Evolutionary conservation across 352 stramenopile genomes (phyloP), one percentile per base, ranked within the genome.

Genomic region (Phytopythium litorale): DNA sequence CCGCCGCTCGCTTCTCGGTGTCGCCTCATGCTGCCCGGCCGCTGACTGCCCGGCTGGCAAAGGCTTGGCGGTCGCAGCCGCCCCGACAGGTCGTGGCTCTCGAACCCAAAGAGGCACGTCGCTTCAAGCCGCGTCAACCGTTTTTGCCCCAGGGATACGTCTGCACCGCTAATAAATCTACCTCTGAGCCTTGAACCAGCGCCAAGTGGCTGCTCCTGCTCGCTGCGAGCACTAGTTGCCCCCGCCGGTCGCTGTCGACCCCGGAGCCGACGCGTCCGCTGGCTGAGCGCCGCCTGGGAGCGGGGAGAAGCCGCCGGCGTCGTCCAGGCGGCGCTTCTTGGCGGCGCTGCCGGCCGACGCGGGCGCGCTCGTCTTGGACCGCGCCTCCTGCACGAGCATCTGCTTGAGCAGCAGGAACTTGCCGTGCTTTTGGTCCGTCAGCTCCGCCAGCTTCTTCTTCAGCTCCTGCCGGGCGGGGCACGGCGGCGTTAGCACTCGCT

Each of bases 391-490:
- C 38, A 90, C 75, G 55, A 92, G 67, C 49, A 92, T 81, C 35
- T 84, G 77, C 56, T 92, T 92, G 0, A 92, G 72, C 58, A 87
- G 68, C 49, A 86, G 69, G 48, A 92, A 92, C 60, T 89, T 89
- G 35, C 58, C 71, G 67, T 90, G 80, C 49, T 92, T 92, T 50
- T 88, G 68, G n/a, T 86, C 71, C 37, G 79, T 84, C 9, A 92
- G 66, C 16, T 50, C 58, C 50, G 74, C 43, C n/a, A 91, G 58
- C 58, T 76, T 76, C 25, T 63, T 43, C 63, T 89, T 68, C 21
- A 91, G 69, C 35, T 78, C 62, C 71, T 88, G 37, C 12, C 46
- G n/a, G 12, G 19, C 15, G 7, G n/a, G 35, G 4, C 12, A 25
- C 54, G 6, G 6, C n/a, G 12, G 25, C 23, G 30, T 35, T 1